Conservation (phyloP, 1,284 basidiomycete genomes). For the Sanghuangporus weigelae region DNA sequence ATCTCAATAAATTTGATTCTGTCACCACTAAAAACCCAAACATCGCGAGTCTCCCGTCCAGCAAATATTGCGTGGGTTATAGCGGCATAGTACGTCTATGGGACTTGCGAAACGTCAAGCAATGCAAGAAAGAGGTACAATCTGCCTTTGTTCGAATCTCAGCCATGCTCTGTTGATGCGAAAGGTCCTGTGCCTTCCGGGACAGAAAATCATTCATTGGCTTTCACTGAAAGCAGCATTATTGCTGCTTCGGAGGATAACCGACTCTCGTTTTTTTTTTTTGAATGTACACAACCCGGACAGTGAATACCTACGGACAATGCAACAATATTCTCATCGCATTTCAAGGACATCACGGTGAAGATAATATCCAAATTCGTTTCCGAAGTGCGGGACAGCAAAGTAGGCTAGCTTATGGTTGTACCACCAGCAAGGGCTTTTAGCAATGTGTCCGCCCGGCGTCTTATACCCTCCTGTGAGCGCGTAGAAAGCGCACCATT, state of each 20-base stretch:
- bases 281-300: too few relatives aligned
- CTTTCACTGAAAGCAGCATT: slow-evolving; percentile 28
- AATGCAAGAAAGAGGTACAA: slow-evolving; percentile 27
- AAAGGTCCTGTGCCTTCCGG: slow-evolving; percentile 31
- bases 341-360: too few relatives aligned
- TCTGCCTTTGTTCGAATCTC: background rate
- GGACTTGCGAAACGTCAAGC: slow-evolving; percentile 40
- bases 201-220: slow-evolving; percentile 35
- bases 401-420: background rate
- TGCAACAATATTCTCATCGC: too few relatives aligned
- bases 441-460: background rate
- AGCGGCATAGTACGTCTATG: slow-evolving; percentile 39
- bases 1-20: background rate
- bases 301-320: too few relatives aligned
- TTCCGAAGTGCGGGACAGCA: too few relatives aligned
- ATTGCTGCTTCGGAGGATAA: slow-evolving; percentile 35
- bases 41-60: background rate
- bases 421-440: background rate
- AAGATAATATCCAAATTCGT: too few relatives aligned
- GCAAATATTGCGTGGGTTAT: background rate
- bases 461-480: background rate
- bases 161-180: background rate
- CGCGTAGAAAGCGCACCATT: background rate
- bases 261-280: slow-evolving; percentile 3
- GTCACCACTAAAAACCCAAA: slow-evolving; percentile 1